Evolutionary conservation across 1,284 basidiomycete species (phyloP).

Genomic region (Ustilago curta): DNA sequence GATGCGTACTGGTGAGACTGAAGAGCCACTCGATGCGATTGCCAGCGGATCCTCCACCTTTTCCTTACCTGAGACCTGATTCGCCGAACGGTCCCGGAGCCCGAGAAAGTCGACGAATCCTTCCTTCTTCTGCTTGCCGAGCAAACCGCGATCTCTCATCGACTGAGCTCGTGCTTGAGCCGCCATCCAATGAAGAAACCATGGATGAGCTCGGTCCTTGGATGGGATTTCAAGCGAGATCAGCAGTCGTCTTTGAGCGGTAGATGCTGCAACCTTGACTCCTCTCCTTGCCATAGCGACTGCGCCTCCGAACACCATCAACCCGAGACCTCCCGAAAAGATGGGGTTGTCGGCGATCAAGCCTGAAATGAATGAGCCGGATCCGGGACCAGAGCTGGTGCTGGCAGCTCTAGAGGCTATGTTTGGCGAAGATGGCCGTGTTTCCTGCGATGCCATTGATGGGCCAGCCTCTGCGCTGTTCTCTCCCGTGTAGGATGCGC

Average conservation of each 20-base stretch:
- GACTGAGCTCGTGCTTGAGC: slow-evolving; percentile 70
- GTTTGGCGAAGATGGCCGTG: neutral
- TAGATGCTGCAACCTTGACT: slow-evolving; percentile 77
- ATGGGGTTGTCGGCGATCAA: slow-evolving; percentile 61
- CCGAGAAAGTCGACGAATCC: slow-evolving; percentile 60
- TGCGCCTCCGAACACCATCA: slow-evolving; percentile 66
- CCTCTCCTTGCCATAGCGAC: slow-evolving; percentile 70
- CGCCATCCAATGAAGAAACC: slow-evolving; percentile 98
- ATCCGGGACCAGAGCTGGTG: neutral
- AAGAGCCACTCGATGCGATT: slow-evolving; percentile 66
- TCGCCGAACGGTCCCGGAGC: slow-evolving; percentile 30
- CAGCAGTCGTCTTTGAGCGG: slow-evolving; percentile 87
- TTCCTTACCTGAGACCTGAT: slow-evolving; percentile 2
- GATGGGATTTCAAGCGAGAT: slow-evolving; percentile 97
- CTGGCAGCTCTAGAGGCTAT: neutral
- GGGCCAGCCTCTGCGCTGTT: neutral
- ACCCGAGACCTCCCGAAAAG: slow-evolving; percentile 65
- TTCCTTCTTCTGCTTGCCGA: slow-evolving; percentile 56
- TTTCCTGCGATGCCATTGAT: neutral
- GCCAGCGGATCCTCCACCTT: slow-evolving; percentile 66
- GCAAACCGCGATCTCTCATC: slow-evolving; percentile 56
- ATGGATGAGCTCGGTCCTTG: slow-evolving; percentile 92
- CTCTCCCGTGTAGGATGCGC: neutral
- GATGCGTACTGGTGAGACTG: slow-evolving; percentile 70
- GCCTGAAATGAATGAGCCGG: slow-evolving; percentile 33